Evolutionary conservation across 345 rosid species (phyloP).

Genomic region (Lepidium aucheri): DNA sequence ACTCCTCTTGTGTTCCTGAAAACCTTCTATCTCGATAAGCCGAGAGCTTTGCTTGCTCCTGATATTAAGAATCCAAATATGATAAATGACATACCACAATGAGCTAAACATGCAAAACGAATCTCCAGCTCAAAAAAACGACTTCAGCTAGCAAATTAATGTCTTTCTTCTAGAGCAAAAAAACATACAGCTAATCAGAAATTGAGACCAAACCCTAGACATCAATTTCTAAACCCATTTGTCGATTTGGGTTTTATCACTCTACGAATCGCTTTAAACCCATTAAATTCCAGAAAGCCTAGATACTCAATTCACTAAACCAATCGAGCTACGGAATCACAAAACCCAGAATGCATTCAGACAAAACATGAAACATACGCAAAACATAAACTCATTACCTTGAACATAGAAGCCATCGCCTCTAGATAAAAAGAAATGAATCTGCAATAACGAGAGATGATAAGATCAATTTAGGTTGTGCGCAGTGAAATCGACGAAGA

Average conservation of each 20-base stretch:
- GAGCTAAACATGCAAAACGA: neutral
- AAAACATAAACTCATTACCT: constrained; percentile 34
- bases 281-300: neutral
- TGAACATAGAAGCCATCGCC: constrained; percentile 67
- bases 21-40: constrained; percentile 82
- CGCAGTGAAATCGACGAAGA: neutral
- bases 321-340: neutral
- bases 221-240: neutral
- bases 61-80: neutral
- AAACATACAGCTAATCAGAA: neutral
- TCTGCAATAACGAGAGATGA: constrained; percentile 14
- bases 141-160: neutral
- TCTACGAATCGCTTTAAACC: neutral
- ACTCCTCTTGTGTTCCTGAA: constrained; percentile 80
- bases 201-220: neutral
- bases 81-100: neutral
- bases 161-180: neutral
- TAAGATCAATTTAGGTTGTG: constrained; percentile 2
- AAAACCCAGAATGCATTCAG: neutral
- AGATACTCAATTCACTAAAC: neutral
- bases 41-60: constrained; percentile 81
- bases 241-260: neutral
- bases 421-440: neutral
- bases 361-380: neutral
- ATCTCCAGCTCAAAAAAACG: neutral